phyloP scores from a whole-genome alignment of 192 early-diverging fungal species.

The Fimicolochytrium jonesii region DNA sequence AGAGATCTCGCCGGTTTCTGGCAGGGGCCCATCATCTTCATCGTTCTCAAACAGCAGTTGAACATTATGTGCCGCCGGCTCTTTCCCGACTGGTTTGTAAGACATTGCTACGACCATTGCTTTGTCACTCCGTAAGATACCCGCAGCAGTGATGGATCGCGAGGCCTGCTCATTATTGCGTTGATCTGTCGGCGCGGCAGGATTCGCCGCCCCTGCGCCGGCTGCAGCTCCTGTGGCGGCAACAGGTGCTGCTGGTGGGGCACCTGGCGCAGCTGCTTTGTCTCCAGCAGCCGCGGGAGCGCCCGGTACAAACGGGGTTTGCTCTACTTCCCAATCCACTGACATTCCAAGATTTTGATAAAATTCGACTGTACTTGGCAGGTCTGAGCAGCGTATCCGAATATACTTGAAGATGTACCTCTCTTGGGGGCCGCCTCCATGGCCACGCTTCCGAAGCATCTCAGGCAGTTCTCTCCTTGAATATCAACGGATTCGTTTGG shows the following conservation, averaged over 20 bases:
- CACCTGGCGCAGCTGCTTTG: not conserved
- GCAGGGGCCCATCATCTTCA: too few species aligned
- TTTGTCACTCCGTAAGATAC: not conserved
- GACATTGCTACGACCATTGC: conserved; percentile 18
- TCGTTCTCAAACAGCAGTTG: conserved; percentile 33
- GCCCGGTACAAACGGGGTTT: not conserved
- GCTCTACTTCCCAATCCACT: conserved; percentile 30
- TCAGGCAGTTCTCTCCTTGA: too few species aligned
- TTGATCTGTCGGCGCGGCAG: not conserved
- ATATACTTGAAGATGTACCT: conserved; percentile 35
- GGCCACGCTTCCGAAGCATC: too few species aligned
- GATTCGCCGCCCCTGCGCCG: not conserved
- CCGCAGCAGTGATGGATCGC: not conserved
- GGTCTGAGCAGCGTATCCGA: conserved; percentile 29
- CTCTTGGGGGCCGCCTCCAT: conserved; percentile 17
- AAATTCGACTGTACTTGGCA: conserved; percentile 33
- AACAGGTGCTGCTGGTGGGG: not conserved
- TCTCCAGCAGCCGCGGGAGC: not conserved
- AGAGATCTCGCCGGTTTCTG: too few species aligned
- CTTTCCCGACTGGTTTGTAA: conserved; percentile 11
- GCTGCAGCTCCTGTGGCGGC: not conserved
- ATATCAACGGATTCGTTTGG: too few species aligned
- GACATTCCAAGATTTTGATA: conserved; percentile 42
- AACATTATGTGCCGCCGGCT: conserved; percentile 11
- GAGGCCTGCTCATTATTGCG: not conserved